Evolutionary conservation across 345 rosid species (phyloP), one percentile per base, ranked within the genome.

Genomic region (Hirschfeldia incana): DNA sequence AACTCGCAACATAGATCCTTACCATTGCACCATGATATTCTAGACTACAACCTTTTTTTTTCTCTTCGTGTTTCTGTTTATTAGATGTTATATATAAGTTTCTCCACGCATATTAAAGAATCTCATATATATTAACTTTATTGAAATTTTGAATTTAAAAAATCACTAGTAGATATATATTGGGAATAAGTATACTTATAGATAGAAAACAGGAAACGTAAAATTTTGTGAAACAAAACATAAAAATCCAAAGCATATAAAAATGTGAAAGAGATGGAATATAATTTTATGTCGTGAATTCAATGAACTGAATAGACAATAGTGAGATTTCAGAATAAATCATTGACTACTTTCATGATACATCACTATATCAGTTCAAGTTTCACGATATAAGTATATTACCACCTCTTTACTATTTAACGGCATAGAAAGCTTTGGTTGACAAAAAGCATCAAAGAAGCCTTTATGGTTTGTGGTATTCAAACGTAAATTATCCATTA

Each of bases 301-400:
- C 46, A 55, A 6, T 70, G 63, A 67, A 67, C 59, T 67, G 36
- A 46, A 67, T 49, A 42, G 44, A 67, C 37, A 11, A 67, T 39
- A 42, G 32, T 6, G 57, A 67, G 46, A 6, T 33, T 64, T 33
- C 67, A 33, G 6, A 66, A 59, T 26, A 60, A 29, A 10, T 6
- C 37, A 16, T 61, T 61, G 68, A 32, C 26, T 63, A 63, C 29
- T 33, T 53, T 53, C 63, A 72, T n/a, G 13, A 42, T 28, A 39
- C 39, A 32, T 73, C 62, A 63, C 60, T 30, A 62, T 9, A 42
- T 15, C 49, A 72, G 34, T 59, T 5, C 4, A 12, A 73, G 13
- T 65, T 63, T 49, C n/a, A 66, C 16, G 8, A 15, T 28, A 4
- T 44, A 44, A 21, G 6, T 30, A 46, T 30, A 30, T 29, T 53